These are phyloP conservation scores for Ramularia endophylla DNA, from an alignment of 2,329 filamentous ascomycete species.

Conservation along the genomic window DNA sequence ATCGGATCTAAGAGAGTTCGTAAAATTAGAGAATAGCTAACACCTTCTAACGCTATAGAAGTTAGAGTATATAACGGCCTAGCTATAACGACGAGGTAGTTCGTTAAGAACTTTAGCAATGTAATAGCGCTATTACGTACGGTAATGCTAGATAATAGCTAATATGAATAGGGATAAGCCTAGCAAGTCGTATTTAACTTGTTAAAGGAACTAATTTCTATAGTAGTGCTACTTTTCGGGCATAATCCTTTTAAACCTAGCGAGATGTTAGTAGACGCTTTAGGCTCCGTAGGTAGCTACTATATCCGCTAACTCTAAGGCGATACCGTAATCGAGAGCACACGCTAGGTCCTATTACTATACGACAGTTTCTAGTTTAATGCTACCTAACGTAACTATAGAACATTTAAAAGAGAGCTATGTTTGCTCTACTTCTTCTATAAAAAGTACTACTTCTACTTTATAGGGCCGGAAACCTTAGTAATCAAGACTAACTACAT, in stretches of 20 bases:
- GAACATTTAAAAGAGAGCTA: no score
- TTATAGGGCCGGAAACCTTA: not conserved
- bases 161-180: slow-evolving; percentile 2
- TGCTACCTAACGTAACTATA: no score
- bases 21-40: not conserved
- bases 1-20: not conserved
- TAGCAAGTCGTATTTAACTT: slow-evolving; percentile 2
- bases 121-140: not conserved
- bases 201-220: slow-evolving; percentile 1
- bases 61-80: no score
- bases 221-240: not conserved
- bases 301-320: not conserved
- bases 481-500: not conserved
- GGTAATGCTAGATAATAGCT: not conserved
- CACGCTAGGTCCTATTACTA: slow-evolving; percentile 4
- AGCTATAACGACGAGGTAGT: not conserved
- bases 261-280: slow-evolving; percentile 4
- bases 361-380: slow-evolving; percentile 3
- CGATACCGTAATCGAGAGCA: no score
- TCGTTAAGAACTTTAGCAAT: slow-evolving; percentile 2
- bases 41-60: no score
- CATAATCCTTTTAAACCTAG: not conserved
- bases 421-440: no score
- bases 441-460: not conserved
- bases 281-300: not conserved